A percentile compares a stretch with the other conserved stretches of the same genome.
Conservation (phyloP, 208 protist genomes). For the Leishmania mexicana region DNA sequence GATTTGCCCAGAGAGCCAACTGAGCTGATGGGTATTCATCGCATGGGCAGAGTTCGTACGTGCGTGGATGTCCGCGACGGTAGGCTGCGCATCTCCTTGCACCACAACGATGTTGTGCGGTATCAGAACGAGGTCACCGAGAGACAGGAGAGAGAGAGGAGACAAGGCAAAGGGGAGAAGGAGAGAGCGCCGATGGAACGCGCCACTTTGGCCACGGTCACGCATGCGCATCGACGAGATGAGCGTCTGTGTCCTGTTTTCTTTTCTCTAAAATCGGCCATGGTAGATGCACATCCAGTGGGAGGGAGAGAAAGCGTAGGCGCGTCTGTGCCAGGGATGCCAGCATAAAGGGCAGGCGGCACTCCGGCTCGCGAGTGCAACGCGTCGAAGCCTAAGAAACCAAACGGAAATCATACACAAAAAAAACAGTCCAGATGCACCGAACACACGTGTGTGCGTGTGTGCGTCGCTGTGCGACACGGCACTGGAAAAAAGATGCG, state of each 20-base stretch:
- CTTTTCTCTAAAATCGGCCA: background rate
- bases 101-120: background rate
- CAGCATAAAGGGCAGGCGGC: background rate
- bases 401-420: background rate
- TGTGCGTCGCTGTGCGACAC: background rate
- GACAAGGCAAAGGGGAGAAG: background rate
- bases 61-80: background rate
- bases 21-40: background rate
- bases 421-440: background rate
- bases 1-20: background rate
- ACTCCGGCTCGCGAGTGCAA: background rate
- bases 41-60: background rate
- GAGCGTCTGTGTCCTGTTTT: background rate
- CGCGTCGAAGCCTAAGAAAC: background rate
- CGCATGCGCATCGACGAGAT: background rate
- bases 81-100: too few relatives aligned
- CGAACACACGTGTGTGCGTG: background rate
- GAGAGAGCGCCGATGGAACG: background rate
- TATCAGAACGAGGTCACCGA: background rate
- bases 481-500: background rate
- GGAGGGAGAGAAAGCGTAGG: background rate
- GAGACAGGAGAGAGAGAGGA: background rate
- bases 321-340: background rate
- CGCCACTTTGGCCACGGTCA: background rate
- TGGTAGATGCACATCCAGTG: background rate